A percentile compares a stretch with the other conserved stretches of the same genome.
These are phyloP conservation scores for Ogataea allantospora DNA, from an alignment of 805 yeast genomes.

Conservation along the genomic window DNA sequence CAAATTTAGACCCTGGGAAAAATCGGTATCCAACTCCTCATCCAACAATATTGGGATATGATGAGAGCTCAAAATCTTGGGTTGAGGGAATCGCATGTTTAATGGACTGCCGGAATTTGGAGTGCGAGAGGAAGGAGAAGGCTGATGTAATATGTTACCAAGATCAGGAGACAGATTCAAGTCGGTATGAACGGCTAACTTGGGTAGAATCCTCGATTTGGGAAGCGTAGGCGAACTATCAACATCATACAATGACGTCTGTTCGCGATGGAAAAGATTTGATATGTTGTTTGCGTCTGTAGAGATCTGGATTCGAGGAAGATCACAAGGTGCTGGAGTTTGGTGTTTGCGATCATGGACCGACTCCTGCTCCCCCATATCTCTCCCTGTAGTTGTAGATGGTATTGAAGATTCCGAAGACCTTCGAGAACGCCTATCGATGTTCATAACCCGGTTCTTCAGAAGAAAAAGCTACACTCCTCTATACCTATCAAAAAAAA, in stretches of 20 bases:
- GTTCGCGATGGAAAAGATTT: slow-evolving; percentile 1
- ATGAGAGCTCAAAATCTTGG: neutral
- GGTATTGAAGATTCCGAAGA: slow-evolving; percentile 2
- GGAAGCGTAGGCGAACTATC: slow-evolving; percentile 2
- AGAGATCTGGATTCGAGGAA: slow-evolving; percentile 6
- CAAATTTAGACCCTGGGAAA: slow-evolving; percentile 20
- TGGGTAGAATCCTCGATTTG: slow-evolving; percentile 7
- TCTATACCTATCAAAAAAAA: slow-evolving; percentile 1
- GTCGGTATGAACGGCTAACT: slow-evolving; percentile 5
- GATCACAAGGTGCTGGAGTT: neutral
- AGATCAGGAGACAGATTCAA: neutral
- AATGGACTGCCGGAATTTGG: slow-evolving; percentile 3
- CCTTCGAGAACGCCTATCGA: neutral
- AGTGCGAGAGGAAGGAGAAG: neutral
- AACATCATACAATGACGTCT: slow-evolving; percentile 8
- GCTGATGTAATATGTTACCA: slow-evolving; percentile 2
- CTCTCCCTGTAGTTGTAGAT: neutral
- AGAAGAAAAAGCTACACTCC: neutral
- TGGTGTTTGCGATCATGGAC: neutral
- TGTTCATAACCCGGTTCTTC: neutral
- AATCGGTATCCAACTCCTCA: slow-evolving; percentile 19
- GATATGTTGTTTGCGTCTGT: slow-evolving; percentile 9
- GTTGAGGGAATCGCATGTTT: slow-evolving; percentile 3
- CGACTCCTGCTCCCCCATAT: neutral
- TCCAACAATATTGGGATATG: slow-evolving; percentile 13